Evolutionary conservation across 1,284 basidiomycete species (phyloP).

Genomic region (Naganishia sp.): DNA sequence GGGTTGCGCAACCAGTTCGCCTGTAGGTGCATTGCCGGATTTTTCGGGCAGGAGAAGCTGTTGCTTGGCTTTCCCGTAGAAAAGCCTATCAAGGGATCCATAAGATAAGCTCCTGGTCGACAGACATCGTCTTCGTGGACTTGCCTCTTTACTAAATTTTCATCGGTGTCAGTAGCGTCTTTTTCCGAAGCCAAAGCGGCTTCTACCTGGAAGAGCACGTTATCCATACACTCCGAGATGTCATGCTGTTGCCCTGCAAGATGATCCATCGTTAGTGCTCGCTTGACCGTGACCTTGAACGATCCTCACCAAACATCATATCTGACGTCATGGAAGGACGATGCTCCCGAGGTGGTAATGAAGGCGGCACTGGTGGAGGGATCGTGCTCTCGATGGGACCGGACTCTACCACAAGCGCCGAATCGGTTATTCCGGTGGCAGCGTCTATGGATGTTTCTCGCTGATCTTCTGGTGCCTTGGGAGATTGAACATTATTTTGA

Average conservation of each 20-base stretch:
- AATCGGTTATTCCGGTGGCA: conserved; percentile 1
- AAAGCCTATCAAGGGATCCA: conserved; percentile 62
- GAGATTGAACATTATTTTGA: background rate
- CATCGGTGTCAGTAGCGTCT: conserved; percentile 52
- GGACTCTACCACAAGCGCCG: conserved; percentile 19
- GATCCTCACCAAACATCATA: conserved; percentile 80
- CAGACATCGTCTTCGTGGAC: conserved; percentile 33
- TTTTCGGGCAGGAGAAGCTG: conserved; percentile 59
- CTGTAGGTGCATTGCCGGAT: conserved; percentile 53
- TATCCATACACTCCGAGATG: conserved; percentile 97
- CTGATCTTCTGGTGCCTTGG: background rate
- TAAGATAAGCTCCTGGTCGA: background rate
- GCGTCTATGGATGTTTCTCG: conserved; percentile 1
- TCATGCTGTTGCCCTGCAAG: conserved; percentile 87
- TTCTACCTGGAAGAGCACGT: conserved; percentile 98
- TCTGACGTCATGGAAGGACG: conserved; percentile 63
- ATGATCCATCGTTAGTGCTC: conserved; percentile 17
- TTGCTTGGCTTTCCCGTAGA: conserved; percentile 83
- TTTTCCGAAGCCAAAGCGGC: conserved; percentile 67
- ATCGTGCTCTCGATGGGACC: conserved; percentile 28
- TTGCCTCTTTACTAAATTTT: conserved; percentile 74
- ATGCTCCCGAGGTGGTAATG: conserved; percentile 63
- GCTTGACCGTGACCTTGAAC: background rate
- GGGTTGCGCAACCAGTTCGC: conserved; percentile 55
- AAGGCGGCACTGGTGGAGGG: conserved; percentile 54